Percentiles rank a stretch among this genome's conserved stretches.
Conservation (phyloP, 2,329 filamentous ascomycete genomes). For the Alternaria sp. region DNA sequence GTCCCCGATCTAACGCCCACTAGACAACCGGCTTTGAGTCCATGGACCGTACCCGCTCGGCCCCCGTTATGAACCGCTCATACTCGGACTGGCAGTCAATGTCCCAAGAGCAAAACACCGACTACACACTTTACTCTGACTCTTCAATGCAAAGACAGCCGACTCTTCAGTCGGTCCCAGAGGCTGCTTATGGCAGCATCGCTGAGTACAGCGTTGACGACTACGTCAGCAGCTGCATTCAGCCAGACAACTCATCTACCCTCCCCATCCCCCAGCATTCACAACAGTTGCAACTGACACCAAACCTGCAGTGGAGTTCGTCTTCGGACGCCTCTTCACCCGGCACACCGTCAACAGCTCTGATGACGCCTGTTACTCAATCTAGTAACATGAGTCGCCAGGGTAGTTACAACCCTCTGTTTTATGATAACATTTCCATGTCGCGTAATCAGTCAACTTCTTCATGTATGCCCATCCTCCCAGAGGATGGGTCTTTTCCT, state of each 20-base stretch:
- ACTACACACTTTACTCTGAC: slow-evolving; percentile 47
- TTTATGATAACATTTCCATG: slow-evolving; percentile 56
- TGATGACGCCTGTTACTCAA: slow-evolving; percentile 51
- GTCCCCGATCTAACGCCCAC: slow-evolving; percentile 41
- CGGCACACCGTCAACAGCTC: slow-evolving; percentile 49
- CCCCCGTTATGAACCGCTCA: slow-evolving; percentile 45
- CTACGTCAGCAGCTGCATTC: slow-evolving; percentile 46
- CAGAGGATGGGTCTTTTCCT: slow-evolving; percentile 48
- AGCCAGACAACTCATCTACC: slow-evolving; percentile 34
- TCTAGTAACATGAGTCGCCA: slow-evolving; percentile 58
- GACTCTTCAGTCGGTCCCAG: slow-evolving; percentile 39
- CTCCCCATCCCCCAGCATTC: slow-evolving; percentile 33
- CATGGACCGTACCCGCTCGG: slow-evolving; percentile 49
- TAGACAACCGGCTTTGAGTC: slow-evolving; percentile 36
- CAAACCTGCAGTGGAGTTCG: slow-evolving; percentile 43
- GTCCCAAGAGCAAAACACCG: slow-evolving; percentile 34
- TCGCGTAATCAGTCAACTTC: slow-evolving; percentile 55
- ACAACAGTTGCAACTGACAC: slow-evolving; percentile 45
- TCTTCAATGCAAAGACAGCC: slow-evolving; percentile 32
- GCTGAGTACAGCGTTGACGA: slow-evolving; percentile 51
- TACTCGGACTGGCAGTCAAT: slow-evolving; percentile 37
- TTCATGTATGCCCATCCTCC: slow-evolving; percentile 49
- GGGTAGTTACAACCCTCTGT: slow-evolving; percentile 54
- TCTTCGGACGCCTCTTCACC: slow-evolving; percentile 49
- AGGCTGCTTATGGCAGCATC: slow-evolving; percentile 31